These are phyloP conservation scores for Salix exigua DNA, from an alignment of 345 rosid species.

Conservation along the genomic window DNA sequence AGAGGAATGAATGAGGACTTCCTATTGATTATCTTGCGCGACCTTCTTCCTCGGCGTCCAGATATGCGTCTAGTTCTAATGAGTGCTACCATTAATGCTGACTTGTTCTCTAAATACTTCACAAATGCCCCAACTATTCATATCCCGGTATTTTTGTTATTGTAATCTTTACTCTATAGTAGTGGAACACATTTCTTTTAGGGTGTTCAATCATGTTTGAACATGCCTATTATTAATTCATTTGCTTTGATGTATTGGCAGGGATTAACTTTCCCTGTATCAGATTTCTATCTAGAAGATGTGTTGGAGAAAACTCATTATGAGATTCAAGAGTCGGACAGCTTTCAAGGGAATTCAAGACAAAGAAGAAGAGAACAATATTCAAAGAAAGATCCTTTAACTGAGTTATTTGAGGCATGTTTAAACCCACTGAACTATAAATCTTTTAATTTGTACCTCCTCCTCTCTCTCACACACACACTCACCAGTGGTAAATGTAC, in stretches of 20 bases:
- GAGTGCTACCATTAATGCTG: conserved; percentile 97
- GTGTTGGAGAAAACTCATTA: conserved; percentile 71
- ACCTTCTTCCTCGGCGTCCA: conserved; percentile 89
- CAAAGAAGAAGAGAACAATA: conserved; percentile 68
- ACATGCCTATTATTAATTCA: background rate
- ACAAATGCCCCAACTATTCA: conserved; percentile 72
- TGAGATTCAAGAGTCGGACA: conserved; percentile 58
- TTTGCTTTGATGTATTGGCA: conserved; percentile 26
- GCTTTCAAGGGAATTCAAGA: conserved; percentile 64
- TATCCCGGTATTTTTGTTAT: conserved; percentile 56
- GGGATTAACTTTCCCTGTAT: conserved; percentile 90
- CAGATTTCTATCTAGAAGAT: conserved; percentile 84
- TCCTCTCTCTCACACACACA: background rate
- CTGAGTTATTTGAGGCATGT: conserved; percentile 72
- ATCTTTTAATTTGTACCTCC: background rate
- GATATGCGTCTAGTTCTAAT: conserved; percentile 78
- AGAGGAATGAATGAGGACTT: conserved; percentile 99
- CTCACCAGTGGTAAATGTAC: background rate
- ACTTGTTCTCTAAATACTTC: conserved; percentile 82
- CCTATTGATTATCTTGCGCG: conserved; percentile 74
- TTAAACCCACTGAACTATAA: conserved; percentile 1
- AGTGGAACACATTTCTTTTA: background rate
- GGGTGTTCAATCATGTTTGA: conserved; percentile 8
- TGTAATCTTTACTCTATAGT: conserved; percentile 6
- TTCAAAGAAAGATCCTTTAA: conserved; percentile 64